Conservation (phyloP, 352 stramenopile genomes). For the Detonula confervacea region DNA sequence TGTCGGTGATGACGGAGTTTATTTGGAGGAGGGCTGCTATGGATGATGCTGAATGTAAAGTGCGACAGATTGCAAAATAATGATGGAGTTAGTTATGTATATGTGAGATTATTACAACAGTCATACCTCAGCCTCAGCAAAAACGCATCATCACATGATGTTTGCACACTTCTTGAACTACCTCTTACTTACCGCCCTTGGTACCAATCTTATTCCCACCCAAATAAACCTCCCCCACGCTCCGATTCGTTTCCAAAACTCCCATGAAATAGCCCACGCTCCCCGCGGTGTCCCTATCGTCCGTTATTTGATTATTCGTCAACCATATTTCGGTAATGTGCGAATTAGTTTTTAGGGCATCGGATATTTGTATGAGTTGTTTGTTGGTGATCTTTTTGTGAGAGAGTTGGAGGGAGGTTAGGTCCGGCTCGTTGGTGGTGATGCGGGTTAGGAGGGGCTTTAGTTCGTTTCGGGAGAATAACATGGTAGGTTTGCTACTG, state of each 20-base stretch:
- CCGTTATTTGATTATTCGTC: slow-evolving; percentile 28
- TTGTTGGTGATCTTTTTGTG: slow-evolving; percentile 41
- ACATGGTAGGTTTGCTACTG: no score
- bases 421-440: slow-evolving; percentile 5
- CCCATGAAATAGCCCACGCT: slow-evolving; percentile 4
- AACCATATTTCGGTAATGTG: slow-evolving; percentile 28
- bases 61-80: neutral
- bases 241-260: slow-evolving; percentile 19
- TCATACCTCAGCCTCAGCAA: no score
- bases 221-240: slow-evolving; percentile 26
- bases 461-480: slow-evolving; percentile 20
- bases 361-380: slow-evolving; percentile 19
- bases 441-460: slow-evolving; percentile 16
- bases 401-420: slow-evolving; percentile 29
- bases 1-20: slow-evolving; percentile 41
- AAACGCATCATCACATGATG: no score
- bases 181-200: slow-evolving; percentile 25
- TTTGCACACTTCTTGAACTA: no score
- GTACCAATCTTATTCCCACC: slow-evolving; percentile 26
- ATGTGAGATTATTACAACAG: no score
- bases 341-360: slow-evolving; percentile 23
- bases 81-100: no score
- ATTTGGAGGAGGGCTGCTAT: slow-evolving; percentile 39
- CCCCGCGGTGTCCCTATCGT: neutral
- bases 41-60: neutral